phyloP scores from a whole-genome alignment of 345 rosid species.

The Eucalyptus curtisii region DNA sequence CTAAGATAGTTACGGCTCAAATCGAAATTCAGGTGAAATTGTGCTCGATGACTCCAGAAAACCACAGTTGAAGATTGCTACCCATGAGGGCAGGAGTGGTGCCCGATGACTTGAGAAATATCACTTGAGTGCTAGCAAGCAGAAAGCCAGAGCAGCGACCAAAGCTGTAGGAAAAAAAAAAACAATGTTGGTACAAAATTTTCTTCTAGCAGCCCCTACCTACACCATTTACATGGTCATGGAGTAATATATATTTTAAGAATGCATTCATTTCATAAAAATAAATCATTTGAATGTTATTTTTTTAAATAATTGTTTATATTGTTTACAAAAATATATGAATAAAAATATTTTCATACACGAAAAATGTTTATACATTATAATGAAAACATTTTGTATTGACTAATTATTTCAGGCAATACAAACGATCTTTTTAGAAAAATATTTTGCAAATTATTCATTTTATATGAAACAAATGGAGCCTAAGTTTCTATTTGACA shows the following conservation, averaged over 20 bases:
- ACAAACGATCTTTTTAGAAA: rapidly evolving
- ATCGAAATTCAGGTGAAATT: too few species aligned
- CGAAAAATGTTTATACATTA: too few species aligned
- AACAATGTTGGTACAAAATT: too few species aligned
- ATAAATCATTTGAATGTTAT: too few species aligned
- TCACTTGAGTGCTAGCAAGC: neutral
- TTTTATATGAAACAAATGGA: neutral
- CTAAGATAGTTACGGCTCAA: neutral
- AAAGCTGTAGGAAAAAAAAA: neutral
- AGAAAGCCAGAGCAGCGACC: neutral
- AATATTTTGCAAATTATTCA: neutral
- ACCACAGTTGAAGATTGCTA: neutral
- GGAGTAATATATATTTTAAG: neutral
- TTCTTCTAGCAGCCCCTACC: neutral
- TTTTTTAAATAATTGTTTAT: too few species aligned
- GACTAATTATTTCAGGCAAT: neutral
- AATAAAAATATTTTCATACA: too few species aligned
- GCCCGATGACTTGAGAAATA: neutral
- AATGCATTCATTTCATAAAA: too few species aligned
- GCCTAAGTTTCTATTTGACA: neutral
- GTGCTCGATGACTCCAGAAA: neutral
- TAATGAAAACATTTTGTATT: neutral
- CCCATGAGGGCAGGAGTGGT: neutral
- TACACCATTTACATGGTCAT: neutral
- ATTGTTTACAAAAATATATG: too few species aligned